Evolutionary conservation across 495 filamentous ascomycete genomes (phyloP), one percentile per base, ranked within the genome.

Genomic region (Hypoxylon trugodes): DNA sequence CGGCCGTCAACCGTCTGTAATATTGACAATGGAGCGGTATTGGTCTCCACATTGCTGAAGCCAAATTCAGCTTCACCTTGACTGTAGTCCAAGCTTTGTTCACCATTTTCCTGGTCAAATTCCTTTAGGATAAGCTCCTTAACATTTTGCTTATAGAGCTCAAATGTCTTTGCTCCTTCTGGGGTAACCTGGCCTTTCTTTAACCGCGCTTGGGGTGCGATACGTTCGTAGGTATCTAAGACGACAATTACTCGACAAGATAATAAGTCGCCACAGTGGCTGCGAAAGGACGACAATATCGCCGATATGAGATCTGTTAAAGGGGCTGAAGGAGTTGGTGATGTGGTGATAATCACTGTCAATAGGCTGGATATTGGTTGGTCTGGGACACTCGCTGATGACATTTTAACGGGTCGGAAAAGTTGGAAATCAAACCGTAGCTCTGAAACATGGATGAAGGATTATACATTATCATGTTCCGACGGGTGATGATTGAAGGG

Each of bases 281-380:
- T 56, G 47, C 69, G 72, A 64, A 80, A 81, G 8, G 77, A 76
- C 9, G 41, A 52, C 9, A 79, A 18, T 6, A 81, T 74, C 15
- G 73, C 47, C 1, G 69, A 66, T 26, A 81, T 57, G 1, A 81
- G 73, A 13, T 80, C 77, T 1, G 78, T 75, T 6, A 76, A 79
- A 2, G 79, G 79, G 0, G 77, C 79, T 22, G 79, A 81, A 6
- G 79, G 79, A 0, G 79, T 80, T 15, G 79, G 79, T 22, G 79
- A 81, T 4, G 76, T 81, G 46, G 79, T 80, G 68, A 81, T 75
- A 32, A 81, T 72, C 21, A 81, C 65, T 6, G 79, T 81, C 38
- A 81, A 45, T 25, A 76, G 51, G 30, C 65, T 64, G 18, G 53
- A 48, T 18, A 58, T 26, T 16, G 48, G 45, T 8, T 52, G 52